phyloP scores from a whole-genome alignment of 2,329 filamentous ascomycete genomes.

The Aspergillus sp. region DNA sequence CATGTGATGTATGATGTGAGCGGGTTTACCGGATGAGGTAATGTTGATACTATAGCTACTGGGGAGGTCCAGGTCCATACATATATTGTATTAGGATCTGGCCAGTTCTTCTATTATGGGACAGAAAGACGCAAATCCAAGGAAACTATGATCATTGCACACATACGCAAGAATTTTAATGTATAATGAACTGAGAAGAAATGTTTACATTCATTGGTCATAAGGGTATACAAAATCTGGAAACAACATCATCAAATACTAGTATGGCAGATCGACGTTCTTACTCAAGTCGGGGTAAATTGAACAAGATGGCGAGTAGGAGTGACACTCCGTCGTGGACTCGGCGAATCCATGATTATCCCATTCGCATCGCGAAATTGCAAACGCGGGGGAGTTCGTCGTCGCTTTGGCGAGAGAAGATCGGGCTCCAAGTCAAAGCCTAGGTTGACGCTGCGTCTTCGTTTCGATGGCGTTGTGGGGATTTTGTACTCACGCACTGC shows the following conservation, averaged over 20 bases:
- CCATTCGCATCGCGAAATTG: constrained; percentile 20
- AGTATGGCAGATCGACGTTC: background rate
- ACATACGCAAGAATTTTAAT: too few relatives aligned
- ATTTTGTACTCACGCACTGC: background rate
- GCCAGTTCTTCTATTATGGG: too few relatives aligned
- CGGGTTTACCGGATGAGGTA: constrained; percentile 3
- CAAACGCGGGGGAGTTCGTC: constrained; percentile 7
- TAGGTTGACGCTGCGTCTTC: constrained; percentile 2
- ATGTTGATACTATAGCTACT: background rate
- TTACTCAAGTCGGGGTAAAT: background rate
- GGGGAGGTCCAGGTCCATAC: background rate
- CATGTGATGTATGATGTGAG: background rate
- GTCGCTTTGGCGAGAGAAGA: constrained; percentile 16
- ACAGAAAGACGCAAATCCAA: too few relatives aligned
- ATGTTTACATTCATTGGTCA: background rate
- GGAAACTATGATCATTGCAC: too few relatives aligned
- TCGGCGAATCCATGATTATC: constrained; percentile 18
- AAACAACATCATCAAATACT: background rate
- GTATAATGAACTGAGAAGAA: background rate
- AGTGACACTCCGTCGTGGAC: constrained; percentile 3
- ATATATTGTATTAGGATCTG: too few relatives aligned
- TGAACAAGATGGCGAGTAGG: background rate
- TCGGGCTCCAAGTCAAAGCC: constrained; percentile 2
- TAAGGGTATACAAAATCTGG: background rate
- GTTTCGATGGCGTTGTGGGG: constrained; percentile 11